Base-by-base conservation (phyloP, 2,329 filamentous ascomycete species). In the Phyllosticta capitalensis region DNA sequence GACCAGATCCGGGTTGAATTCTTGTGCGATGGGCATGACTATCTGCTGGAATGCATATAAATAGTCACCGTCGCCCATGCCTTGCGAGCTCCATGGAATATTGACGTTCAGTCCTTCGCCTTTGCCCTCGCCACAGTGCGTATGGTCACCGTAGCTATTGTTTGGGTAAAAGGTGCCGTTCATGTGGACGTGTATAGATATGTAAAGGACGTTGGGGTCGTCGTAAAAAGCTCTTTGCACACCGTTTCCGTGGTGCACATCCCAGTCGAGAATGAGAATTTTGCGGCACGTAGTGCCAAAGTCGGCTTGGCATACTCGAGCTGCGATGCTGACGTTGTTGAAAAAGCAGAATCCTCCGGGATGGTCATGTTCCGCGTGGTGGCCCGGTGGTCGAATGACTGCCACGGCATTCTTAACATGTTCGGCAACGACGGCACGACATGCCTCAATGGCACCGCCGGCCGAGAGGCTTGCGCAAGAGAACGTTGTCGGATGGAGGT, bases 311-410 rank as follows among this genome's bases (percentile, higher is more conserved):
- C 92, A 96, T 12, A 92, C 88, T 61, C 84, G 87, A n/a, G 91
- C 87, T 1, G 92, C 92, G 61, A 99, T 88, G 20, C 90, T 91
- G 2, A 97, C 94, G 68, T 99, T 99, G 76, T 99, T 96, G 77
- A 97, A 97, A 61, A 97, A 83, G 71, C 94, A 99, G 69, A 99
- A 99, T 0, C 94, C 94, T 81, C 96, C 94, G 0, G 92, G 83
- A 38, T 85, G 80, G 67, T 94, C 82, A 61, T 84, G 86, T 70
- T 99, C 94, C 0, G 94, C 94, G 72, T 99, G 94, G 68, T 99
- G 94, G 0, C 94, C 94, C 0, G 94, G 94, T 1, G 94, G 94
- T 14, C 94, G 84, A 67, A 99, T 96, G 45, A 99, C 87, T 1
- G 94, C 94, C 70, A 99, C 94, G 0, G 90, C 91, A 68, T 99